These are phyloP conservation scores for Debaryomyces sp. DNA, from an alignment of 1,139 yeast species.

Conservation along the genomic window DNA sequence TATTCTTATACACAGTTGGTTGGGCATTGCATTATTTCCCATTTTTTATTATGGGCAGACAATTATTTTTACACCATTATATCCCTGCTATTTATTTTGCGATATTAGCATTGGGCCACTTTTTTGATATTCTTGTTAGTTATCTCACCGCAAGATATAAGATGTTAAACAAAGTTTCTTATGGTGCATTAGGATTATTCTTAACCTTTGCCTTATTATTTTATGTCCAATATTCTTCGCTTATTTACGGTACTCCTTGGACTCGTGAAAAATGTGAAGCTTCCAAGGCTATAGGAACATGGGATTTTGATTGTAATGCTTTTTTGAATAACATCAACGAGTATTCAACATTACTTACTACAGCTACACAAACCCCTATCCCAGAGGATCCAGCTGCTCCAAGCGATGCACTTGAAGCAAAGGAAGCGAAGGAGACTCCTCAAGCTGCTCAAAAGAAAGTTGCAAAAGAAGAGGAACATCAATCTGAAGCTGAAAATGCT, in stretches of 20 bases:
- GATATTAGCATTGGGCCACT: constrained; percentile 79
- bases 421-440: constrained; percentile 29
- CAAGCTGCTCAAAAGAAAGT: constrained; percentile 14
- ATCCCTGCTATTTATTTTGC: constrained; percentile 91
- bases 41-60: constrained; percentile 92
- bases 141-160: constrained; percentile 39
- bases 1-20: constrained; percentile 69
- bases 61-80: constrained; percentile 90
- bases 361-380: constrained; percentile 12
- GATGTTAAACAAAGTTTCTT: constrained; percentile 38
- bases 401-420: constrained; percentile 17
- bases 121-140: constrained; percentile 67
- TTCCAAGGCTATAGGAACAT: constrained; percentile 59
- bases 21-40: constrained; percentile 88
- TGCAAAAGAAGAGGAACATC: constrained; percentile 17
- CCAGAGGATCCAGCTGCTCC: constrained; percentile 16
- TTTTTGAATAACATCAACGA: constrained; percentile 43
- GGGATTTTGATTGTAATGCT: constrained; percentile 85
- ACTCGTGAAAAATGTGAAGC: constrained; percentile 65
- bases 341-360: constrained; percentile 22
- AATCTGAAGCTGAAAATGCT: constrained; percentile 11
- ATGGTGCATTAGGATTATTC: constrained; percentile 48
- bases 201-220: constrained; percentile 55
- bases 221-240: constrained; percentile 67
- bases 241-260: constrained; percentile 85